Conservation (phyloP, 164 flowering plant species). For the Euptelea pleiosperma region DNA sequence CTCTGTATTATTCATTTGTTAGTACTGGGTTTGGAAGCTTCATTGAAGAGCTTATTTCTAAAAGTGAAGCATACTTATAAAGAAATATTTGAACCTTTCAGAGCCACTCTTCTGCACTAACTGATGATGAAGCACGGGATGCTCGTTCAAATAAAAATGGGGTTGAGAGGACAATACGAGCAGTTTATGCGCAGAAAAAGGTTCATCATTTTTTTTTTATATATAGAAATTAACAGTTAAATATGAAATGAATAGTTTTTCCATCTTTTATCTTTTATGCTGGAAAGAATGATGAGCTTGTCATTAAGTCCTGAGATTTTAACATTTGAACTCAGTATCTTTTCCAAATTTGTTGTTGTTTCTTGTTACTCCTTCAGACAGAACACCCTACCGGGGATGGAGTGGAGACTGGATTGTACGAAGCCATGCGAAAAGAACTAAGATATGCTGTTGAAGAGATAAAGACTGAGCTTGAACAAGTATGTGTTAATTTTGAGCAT, state of each 20-base stretch:
- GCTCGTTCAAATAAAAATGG: constrained; percentile 36
- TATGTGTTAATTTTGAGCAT: constrained; percentile 19
- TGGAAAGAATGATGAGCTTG: not conserved
- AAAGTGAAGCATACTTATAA: constrained; percentile 2
- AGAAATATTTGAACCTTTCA: constrained; percentile 27
- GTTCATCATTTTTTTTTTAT: constrained; percentile 22
- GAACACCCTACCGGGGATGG: constrained; percentile 61
- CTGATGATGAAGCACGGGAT: constrained; percentile 83
- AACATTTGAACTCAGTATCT: not conserved
- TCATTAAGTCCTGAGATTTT: not conserved
- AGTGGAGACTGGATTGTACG: constrained; percentile 44
- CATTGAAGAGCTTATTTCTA: not conserved
- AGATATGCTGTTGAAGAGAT: constrained; percentile 80
- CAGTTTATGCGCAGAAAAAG: constrained; percentile 70
- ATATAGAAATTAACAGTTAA: no score
- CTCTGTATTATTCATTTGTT: not conserved
- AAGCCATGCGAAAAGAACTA: constrained; percentile 75
- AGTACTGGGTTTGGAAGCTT: not conserved
- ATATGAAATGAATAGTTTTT: no score
- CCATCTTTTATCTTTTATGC: no score
- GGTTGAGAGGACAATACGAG: constrained; percentile 54
- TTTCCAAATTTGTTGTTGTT: constrained; percentile 2
- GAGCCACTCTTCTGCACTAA: constrained; percentile 86
- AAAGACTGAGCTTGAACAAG: constrained; percentile 63
- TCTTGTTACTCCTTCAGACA: constrained; percentile 30